Conservation (phyloP, 495 filamentous ascomycete species). For the Xylaria nigripes region DNA sequence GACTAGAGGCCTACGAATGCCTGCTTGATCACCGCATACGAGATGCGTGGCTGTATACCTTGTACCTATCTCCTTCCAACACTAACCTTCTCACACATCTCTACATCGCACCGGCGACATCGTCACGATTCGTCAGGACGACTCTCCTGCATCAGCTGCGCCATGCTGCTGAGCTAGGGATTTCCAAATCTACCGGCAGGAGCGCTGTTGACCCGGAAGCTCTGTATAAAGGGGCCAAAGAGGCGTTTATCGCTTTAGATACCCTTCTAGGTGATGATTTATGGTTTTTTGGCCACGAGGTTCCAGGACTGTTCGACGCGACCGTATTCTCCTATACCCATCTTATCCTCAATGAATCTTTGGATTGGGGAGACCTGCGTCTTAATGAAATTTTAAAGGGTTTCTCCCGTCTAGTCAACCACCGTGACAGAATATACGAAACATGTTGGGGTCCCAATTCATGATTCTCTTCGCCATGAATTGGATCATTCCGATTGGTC, state of each 20-base stretch:
- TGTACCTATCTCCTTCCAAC: constrained; percentile 68
- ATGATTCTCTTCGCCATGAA: not conserved
- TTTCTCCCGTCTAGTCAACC: constrained; percentile 25
- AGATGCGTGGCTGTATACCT: constrained; percentile 74
- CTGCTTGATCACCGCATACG: constrained; percentile 75
- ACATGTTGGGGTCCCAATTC: constrained; percentile 20
- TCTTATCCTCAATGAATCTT: constrained; percentile 54
- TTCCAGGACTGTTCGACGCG: constrained; percentile 75
- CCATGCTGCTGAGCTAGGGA: constrained; percentile 60
- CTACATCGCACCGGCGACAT: constrained; percentile 60
- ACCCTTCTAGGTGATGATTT: constrained; percentile 52
- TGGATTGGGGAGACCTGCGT: constrained; percentile 47
- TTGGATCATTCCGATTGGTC: not conserved
- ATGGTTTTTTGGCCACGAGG: constrained; percentile 34
- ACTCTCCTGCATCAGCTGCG: constrained; percentile 58
- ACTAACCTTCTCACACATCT: constrained; percentile 52
- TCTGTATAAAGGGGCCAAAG: constrained; percentile 58
- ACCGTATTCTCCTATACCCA: constrained; percentile 87
- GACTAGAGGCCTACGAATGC: constrained; percentile 71
- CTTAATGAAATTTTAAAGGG: constrained; percentile 20
- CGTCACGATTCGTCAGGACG: constrained; percentile 52
- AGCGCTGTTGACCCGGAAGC: constrained; percentile 50
- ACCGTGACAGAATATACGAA: constrained; percentile 27
- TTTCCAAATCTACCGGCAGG: constrained; percentile 50
- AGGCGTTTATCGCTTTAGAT: constrained; percentile 69